A percentile compares a stretch with the other conserved stretches of the same genome.
Evolutionary conservation across 768 basidiomycete genomes (phyloP).

Genomic region (Galerina marginata): DNA sequence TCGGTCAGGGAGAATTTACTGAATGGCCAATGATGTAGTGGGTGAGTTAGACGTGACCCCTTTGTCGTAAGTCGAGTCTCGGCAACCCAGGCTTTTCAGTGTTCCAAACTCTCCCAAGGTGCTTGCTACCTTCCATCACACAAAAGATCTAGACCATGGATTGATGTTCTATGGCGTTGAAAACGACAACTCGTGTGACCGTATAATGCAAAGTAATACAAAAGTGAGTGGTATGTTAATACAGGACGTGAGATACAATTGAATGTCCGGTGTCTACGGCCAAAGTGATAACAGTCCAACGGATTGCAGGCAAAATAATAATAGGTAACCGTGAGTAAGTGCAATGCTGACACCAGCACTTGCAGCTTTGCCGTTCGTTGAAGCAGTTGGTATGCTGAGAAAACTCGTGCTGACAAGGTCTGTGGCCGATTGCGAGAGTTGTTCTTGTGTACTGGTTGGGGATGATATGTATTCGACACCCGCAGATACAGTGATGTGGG

Average conservation of each 20-base stretch:
- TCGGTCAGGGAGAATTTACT: conserved; percentile 84
- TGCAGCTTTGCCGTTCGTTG: background rate
- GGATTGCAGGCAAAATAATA: background rate
- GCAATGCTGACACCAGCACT: background rate
- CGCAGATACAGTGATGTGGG: conserved; percentile 5
- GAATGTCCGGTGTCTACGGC: background rate
- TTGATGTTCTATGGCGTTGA: background rate
- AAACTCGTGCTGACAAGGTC: too few relatives aligned
- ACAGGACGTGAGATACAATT: background rate
- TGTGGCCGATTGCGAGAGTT: background rate
- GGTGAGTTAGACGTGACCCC: too few relatives aligned
- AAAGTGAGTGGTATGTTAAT: background rate
- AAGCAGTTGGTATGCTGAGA: background rate
- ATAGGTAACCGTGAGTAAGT: background rate
- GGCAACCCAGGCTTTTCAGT: too few relatives aligned
- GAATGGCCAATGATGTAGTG: conserved; percentile 74
- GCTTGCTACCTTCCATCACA: too few relatives aligned
- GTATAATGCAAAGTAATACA: background rate
- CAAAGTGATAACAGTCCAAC: background rate
- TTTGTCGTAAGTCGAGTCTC: background rate
- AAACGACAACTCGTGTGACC: conserved; percentile 5
- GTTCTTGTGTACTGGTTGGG: background rate
- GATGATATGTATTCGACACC: background rate
- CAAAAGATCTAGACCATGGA: too few relatives aligned
- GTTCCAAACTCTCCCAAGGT: too few relatives aligned